Base-by-base conservation (phyloP, 108 stramenopile species). In the Pseudonitzschia pungens region DNA sequence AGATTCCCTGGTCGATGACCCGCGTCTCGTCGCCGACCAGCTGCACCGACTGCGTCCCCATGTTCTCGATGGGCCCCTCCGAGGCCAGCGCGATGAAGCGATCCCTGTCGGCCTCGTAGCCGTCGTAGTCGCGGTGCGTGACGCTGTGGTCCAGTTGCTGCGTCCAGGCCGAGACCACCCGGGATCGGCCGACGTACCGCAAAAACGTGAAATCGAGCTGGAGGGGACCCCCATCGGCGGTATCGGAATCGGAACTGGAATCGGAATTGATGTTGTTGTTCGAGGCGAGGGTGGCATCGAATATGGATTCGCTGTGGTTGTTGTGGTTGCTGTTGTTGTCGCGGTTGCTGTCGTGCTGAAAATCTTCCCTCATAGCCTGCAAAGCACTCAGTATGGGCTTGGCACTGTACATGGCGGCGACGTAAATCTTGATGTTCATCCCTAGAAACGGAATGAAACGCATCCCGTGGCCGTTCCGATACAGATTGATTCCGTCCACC, bases 71-170 rank as follows among this genome's bases (percentile, higher is more conserved):
- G 22, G 67, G 62, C 18, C 44, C 56, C 21, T 11, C 36, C 0
- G 64, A 59, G 33, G 74, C 64, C 70, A 74, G 50, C 32, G 56
- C 20, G 32, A 80, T 75, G 32, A 80, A 80, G 20, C 1, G 50
- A 50, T 55, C 70, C 50, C 74, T 52, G 58, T 80, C 79, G 22
- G 41, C 32, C 26, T 80, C 79, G 56, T 80, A 80, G 0, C 66
- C 74, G 28, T 80, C 79, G 41, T 80, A 80, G 12, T 52, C 27
- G 27, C n/a, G 26, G 50, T 71, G 50, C 18, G 74, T 70, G 2
- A 80, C 79, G 45, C 74, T 75, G 27, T 69, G 65, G 16, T 80
- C 79, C 64, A 80, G 60, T 60, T 80, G 79, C 48, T 74, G 69
- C 44, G 41, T 28, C 79, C 79, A 80, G 20, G 79, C 79, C 21